A percentile compares a stretch with the other conserved stretches of the same genome.
Evolutionary conservation across 2,329 filamentous ascomycete species (phyloP).

Genomic region (Aspergillus candidus): DNA sequence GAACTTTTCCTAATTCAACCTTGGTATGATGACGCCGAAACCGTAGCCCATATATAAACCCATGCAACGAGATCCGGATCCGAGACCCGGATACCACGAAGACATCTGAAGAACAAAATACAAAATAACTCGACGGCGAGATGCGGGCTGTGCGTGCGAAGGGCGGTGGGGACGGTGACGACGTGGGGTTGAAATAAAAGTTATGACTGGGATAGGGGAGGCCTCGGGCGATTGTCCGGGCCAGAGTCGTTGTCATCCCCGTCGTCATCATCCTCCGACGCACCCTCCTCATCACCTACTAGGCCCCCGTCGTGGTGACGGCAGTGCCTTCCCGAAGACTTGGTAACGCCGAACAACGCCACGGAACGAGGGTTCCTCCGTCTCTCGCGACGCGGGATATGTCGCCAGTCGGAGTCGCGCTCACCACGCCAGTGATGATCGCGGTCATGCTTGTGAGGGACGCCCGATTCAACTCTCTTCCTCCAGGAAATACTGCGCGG

Average conservation of each 20-base stretch:
- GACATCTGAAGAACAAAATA: background rate
- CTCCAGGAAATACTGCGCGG: slow-evolving; percentile 81
- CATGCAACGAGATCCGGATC: too few relatives aligned
- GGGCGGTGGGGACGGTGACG: slow-evolving; percentile 11
- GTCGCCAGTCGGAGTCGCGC: slow-evolving; percentile 32
- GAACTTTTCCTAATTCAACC: too few relatives aligned
- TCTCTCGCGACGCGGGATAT: slow-evolving; percentile 24
- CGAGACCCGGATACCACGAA: background rate
- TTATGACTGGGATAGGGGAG: slow-evolving; percentile 5
- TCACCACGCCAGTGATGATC: slow-evolving; percentile 32
- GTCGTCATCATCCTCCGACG: slow-evolving; percentile 50
- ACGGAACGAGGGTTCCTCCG: slow-evolving; percentile 30
- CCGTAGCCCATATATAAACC: too few relatives aligned
- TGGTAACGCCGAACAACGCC: slow-evolving; percentile 41
- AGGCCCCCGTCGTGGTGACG: slow-evolving; percentile 25
- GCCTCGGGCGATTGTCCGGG: slow-evolving; percentile 10
- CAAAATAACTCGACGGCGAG: background rate
- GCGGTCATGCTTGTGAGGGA: slow-evolving; percentile 39
- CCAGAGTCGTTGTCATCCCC: slow-evolving; percentile 48
- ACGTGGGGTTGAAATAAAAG: slow-evolving; percentile 10
- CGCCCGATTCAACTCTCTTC: slow-evolving; percentile 68
- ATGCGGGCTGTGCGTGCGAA: slow-evolving; percentile 1
- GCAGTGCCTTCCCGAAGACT: slow-evolving; percentile 31
- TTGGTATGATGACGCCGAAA: too few relatives aligned
- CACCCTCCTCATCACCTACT: slow-evolving; percentile 51